Evolutionary conservation across 768 basidiomycete species (phyloP).

Genomic region (Amanita rimosa): DNA sequence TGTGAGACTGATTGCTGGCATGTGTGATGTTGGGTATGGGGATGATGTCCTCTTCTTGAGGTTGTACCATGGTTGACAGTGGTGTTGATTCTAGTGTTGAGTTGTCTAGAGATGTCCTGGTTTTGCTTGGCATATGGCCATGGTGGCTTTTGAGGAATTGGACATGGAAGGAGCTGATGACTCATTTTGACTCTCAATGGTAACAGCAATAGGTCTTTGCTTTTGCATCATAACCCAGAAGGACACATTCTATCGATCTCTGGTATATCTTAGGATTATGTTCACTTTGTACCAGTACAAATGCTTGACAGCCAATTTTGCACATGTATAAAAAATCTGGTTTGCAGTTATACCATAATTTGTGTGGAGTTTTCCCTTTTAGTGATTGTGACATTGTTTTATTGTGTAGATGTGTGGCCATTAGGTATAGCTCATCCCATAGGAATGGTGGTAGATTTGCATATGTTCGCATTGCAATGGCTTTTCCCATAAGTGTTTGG

Average conservation of each 20-base stretch:
- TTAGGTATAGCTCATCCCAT: constrained; percentile 23
- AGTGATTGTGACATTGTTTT: constrained; percentile 13
- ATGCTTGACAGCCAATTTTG: constrained; percentile 19
- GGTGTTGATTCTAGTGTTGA: too few relatives aligned
- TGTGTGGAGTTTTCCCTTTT: constrained; percentile 11
- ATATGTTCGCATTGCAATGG: constrained; percentile 18
- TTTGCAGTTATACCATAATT: constrained; percentile 9
- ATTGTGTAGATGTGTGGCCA: constrained; percentile 15
- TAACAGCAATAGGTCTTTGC: constrained; percentile 24
- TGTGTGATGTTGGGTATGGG: too few relatives aligned
- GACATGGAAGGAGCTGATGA: constrained; percentile 12
- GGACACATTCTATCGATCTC: constrained; percentile 20
- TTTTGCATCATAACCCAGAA: constrained; percentile 23
- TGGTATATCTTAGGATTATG: constrained; percentile 17
- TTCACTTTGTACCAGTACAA: constrained; percentile 13
- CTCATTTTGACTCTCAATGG: constrained; percentile 4
- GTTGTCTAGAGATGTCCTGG: too few relatives aligned
- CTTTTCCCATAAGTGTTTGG: constrained; percentile 20
- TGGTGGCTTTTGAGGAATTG: constrained; percentile 16
- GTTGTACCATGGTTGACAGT: too few relatives aligned
- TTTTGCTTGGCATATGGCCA: neutral
- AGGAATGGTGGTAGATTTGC: constrained; percentile 14
- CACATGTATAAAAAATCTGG: constrained; percentile 17
- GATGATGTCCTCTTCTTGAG: too few relatives aligned
- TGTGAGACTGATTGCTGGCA: too few relatives aligned